phyloP scores from a whole-genome alignment of 1,139 yeast genomes.

The Yamadazyma triangularis region DNA sequence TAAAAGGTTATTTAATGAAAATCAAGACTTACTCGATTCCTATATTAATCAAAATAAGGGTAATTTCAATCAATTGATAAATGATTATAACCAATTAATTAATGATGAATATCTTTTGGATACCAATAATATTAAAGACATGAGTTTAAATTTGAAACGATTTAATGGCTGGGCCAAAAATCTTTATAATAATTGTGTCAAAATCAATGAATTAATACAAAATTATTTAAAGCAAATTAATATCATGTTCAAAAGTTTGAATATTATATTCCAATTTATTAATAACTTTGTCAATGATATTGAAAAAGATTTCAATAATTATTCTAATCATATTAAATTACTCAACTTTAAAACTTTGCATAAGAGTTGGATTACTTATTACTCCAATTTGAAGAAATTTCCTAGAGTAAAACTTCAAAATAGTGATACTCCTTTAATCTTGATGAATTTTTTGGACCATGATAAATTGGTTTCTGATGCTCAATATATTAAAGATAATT shows the following conservation, averaged over 20 bases:
- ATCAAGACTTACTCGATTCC: constrained; percentile 5
- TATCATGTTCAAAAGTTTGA: constrained; percentile 47
- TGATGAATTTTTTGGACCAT: constrained; percentile 23
- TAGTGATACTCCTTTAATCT: constrained; percentile 9
- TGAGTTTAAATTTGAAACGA: constrained; percentile 19
- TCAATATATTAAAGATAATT: constrained; percentile 16
- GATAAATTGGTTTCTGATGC: constrained; percentile 22
- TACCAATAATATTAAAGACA: constrained; percentile 11
- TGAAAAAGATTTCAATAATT: constrained; percentile 49
- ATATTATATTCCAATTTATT: constrained; percentile 56
- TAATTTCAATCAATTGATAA: constrained; percentile 7
- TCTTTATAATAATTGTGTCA: constrained; percentile 16
- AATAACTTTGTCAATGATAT: constrained; percentile 47
- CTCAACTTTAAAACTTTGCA: constrained; percentile 46
- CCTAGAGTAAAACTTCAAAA: constrained; percentile 21
- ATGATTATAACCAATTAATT: constrained; percentile 7
- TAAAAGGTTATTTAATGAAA: constrained; percentile 43
- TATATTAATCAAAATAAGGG: constrained; percentile 14
- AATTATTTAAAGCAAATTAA: constrained; percentile 26
- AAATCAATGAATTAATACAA: constrained; percentile 18
- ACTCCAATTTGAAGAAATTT: constrained; percentile 33
- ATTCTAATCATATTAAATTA: constrained; percentile 42
- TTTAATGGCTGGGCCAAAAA: constrained; percentile 28
- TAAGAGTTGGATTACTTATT: constrained; percentile 46
- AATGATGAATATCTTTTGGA: constrained; percentile 1